Base-by-base conservation (phyloP, 2,329 filamentous ascomycete species). In the Fusarium sp. region DNA sequence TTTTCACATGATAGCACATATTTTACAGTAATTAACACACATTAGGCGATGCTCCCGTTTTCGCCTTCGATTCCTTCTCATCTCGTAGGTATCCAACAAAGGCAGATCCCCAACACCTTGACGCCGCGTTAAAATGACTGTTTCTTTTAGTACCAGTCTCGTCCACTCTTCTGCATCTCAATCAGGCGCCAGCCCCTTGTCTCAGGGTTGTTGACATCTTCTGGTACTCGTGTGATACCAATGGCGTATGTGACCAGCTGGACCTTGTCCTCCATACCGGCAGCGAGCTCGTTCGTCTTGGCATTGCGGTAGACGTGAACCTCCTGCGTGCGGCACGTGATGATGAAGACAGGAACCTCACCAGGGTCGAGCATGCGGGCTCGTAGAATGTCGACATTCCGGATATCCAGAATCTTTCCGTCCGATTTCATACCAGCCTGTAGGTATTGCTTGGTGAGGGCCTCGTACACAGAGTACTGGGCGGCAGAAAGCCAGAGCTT, bases 171-270 rank as follows among this genome's bases (percentile, higher is more conserved):
- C 84, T 99, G 96, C 87, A 99, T 91, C 86, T 99, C 96, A 80
- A 99, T 98, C 82, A 99, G 86, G 79, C 96, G 92, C 96, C 96
- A 99, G 37, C 96, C 96, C 80, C 95, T 90, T 16, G 96, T 99
- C 86, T 99, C 96, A 4, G 95, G 94, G 83, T 99, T 98, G 86
- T 92, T 96, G 76, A 98, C 96, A 77, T 99, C 96, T 81, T 99
- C 96, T 5, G 96, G 92, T 68, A 97, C 91, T 74, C 96, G 89
- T 7, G 96, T 99, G 69, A 99, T 93, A 78, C 96, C 96, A 77
- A 99, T 98, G 72, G 96, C 96, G 80, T 99, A 99, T 5, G 96
- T 98, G 75, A 99, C 96, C 76, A 97, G 91, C 84, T 99, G 96
- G 30, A 99, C 96, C 85, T 95, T 97, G 84, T 99, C 96, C 83